phyloP scores from a whole-genome alignment of 1,284 basidiomycete genomes.

The Puccinia coronata region DNA sequence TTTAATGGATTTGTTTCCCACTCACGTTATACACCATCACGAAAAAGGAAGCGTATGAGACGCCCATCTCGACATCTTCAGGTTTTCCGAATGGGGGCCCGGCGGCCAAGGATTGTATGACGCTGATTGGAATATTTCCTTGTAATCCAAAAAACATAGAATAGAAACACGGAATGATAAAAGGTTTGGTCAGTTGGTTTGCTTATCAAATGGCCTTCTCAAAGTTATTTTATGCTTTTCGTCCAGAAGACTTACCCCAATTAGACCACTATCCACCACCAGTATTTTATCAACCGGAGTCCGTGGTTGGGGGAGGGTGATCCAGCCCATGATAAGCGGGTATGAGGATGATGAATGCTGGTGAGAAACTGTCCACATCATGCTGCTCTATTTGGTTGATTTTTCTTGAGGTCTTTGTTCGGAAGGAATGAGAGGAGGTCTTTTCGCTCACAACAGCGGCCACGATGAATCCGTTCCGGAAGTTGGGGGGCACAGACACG shows the following conservation, averaged over 20 bases:
- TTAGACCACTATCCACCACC: conserved; percentile 30
- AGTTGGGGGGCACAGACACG: conserved; percentile 28
- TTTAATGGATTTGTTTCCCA: too few relatives aligned
- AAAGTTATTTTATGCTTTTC: background rate
- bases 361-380: background rate
- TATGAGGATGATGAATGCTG: background rate
- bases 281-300: background rate
- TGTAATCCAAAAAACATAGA: background rate
- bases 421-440: background rate
- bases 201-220: background rate
- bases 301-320: background rate
- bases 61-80: conserved; percentile 22
- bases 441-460: conserved; percentile 36
- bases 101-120: conserved; percentile 21
- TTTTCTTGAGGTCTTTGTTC: background rate
- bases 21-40: conserved; percentile 37
- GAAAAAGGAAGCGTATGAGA: conserved; percentile 41
- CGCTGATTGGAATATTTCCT: conserved; percentile 40
- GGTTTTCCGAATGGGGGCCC: conserved; percentile 39
- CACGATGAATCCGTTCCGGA: conserved; percentile 35
- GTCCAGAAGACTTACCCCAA: conserved; percentile 23
- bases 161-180: background rate
- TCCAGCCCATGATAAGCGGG: background rate
- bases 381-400: too few relatives aligned
- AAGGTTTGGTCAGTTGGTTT: background rate